phyloP scores from a whole-genome alignment of 2,329 filamentous ascomycete genomes.

The Fusarium marasasianum region DNA sequence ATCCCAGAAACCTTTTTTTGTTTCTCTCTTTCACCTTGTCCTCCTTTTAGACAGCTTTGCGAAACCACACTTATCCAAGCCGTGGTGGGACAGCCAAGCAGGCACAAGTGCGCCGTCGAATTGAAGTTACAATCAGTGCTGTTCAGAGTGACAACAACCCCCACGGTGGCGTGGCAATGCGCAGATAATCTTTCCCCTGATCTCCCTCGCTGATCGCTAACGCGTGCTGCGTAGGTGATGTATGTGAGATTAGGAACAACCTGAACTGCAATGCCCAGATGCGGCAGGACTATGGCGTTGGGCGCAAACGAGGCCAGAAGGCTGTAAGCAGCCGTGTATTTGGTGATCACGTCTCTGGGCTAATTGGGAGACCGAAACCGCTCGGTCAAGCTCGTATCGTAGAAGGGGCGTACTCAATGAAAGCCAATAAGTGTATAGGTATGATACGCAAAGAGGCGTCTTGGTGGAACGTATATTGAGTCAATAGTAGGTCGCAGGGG shows the following conservation, averaged over 20 bases:
- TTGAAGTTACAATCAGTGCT: slow-evolving; percentile 26
- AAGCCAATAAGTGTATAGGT: slow-evolving; percentile 39
- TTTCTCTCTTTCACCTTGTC: slow-evolving; percentile 29
- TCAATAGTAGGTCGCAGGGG: slow-evolving; percentile 35
- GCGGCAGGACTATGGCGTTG: slow-evolving; percentile 34
- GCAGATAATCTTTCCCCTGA: slow-evolving; percentile 26
- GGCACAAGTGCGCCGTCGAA: slow-evolving; percentile 38
- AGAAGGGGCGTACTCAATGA: slow-evolving; percentile 24
- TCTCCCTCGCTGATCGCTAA: slow-evolving; percentile 19
- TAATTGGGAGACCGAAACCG: slow-evolving; percentile 37
- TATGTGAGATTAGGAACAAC: slow-evolving; percentile 26
- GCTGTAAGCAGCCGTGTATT: slow-evolving; percentile 38
- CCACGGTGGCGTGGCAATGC: slow-evolving; percentile 36
- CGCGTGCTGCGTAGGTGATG: slow-evolving; percentile 26
- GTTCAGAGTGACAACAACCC: slow-evolving; percentile 30
- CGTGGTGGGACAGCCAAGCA: slow-evolving; percentile 46
- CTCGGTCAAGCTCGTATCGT: slow-evolving; percentile 48
- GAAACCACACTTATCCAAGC: slow-evolving; percentile 48
- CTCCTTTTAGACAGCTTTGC: slow-evolving; percentile 44
- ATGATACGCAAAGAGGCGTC: slow-evolving; percentile 41
- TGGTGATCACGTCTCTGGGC: slow-evolving; percentile 38
- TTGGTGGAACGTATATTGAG: slow-evolving; percentile 34
- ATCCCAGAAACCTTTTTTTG: slow-evolving; percentile 35
- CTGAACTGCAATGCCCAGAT: slow-evolving; percentile 27
- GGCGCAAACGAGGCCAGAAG: slow-evolving; percentile 33